phyloP scores from a whole-genome alignment of 345 rosid species.

The Hibiscus mutabilis region DNA sequence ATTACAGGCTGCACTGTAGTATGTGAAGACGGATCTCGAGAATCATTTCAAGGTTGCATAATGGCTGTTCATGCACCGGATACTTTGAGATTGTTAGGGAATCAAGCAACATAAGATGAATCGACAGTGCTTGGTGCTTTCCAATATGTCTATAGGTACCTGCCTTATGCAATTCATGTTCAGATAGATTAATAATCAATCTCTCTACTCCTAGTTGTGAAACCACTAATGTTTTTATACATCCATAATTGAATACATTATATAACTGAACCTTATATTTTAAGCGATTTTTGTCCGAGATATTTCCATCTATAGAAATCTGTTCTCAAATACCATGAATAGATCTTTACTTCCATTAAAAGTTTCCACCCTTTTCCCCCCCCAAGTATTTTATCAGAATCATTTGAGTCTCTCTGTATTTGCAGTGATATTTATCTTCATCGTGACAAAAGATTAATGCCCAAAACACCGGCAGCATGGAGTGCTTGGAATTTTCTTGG shows the following conservation, averaged over 20 bases:
- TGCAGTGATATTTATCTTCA: constrained; percentile 83
- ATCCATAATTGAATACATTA: neutral
- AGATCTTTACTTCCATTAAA: neutral
- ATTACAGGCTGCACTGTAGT: constrained; percentile 44
- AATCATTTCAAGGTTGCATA: constrained; percentile 44
- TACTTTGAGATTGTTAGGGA: constrained; percentile 55
- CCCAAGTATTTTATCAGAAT: neutral
- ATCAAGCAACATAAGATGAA: constrained; percentile 67
- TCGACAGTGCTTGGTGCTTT: constrained; percentile 75
- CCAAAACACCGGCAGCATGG: constrained; percentile 75
- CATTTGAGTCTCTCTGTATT: constrained; percentile 8
- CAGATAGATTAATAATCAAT: neutral
- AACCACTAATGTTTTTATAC: neutral
- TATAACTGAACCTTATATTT: neutral
- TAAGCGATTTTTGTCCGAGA: neutral
- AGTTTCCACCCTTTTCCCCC: neutral
- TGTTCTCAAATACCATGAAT: neutral
- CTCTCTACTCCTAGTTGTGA: neutral
- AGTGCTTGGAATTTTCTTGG: constrained; percentile 97
- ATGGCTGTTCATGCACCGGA: constrained; percentile 78
- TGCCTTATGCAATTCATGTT: neutral
- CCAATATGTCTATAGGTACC: constrained; percentile 71
- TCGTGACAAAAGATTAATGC: constrained; percentile 71
- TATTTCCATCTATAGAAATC: neutral
- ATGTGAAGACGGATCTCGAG: constrained; percentile 41